phyloP scores from a whole-genome alignment of 1,139 yeast genomes.

The Blastobotrys indianensis region DNA sequence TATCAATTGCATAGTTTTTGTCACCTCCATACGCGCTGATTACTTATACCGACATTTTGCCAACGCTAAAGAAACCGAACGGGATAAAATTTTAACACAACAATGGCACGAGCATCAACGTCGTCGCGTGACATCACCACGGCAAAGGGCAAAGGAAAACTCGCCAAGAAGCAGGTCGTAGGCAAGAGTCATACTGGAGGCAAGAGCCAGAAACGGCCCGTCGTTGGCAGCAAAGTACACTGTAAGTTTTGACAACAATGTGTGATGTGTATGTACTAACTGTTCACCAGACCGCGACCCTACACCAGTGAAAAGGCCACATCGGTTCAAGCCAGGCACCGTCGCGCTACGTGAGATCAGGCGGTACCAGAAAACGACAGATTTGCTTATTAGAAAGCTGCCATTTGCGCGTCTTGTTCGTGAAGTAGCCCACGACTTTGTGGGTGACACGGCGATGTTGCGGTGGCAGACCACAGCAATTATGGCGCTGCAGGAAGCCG shows the following conservation, averaged over 20 bases:
- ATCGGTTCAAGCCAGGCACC: conserved; percentile 67
- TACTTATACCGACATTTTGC: too few species aligned
- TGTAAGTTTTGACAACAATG: neutral
- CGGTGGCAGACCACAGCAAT: conserved; percentile 91
- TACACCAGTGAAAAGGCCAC: conserved; percentile 30
- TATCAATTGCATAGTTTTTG: too few species aligned
- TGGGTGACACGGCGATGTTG: conserved; percentile 44
- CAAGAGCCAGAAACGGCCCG: neutral
- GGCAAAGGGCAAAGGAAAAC: neutral
- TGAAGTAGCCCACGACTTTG: conserved; percentile 69
- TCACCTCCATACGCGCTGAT: too few species aligned
- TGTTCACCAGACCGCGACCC: conserved; percentile 14
- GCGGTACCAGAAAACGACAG: conserved; percentile 71
- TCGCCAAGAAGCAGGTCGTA: neutral
- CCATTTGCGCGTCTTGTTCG: conserved; percentile 87
- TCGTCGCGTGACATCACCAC: neutral
- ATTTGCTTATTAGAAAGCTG: conserved; percentile 67
- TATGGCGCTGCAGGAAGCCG: conserved; percentile 85
- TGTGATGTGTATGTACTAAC: neutral
- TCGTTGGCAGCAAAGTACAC: neutral
- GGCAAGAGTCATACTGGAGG: neutral
- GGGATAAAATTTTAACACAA: neutral
- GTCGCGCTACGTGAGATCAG: conserved; percentile 73
- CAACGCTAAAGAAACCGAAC: neutral
- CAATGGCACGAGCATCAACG: neutral